A percentile compares a stretch with the other conserved stretches of the same genome.
These are phyloP conservation scores for Syzygium grande DNA, from an alignment of 345 rosid genomes.

Conservation along the genomic window DNA sequence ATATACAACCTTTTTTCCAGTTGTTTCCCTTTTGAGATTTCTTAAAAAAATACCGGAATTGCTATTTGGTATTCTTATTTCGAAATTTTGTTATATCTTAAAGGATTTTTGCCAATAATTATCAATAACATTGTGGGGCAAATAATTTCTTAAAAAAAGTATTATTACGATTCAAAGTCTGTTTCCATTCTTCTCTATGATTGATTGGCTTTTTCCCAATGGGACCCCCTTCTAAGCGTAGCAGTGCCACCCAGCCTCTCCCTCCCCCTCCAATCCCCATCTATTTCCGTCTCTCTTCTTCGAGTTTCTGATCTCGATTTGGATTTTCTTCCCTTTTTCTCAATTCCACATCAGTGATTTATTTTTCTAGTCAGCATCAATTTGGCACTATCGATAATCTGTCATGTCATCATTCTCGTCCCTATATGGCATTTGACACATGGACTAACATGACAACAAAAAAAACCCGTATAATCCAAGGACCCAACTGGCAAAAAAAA, in stretches of 20 bases:
- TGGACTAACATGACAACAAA: neutral
- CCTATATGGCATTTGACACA: neutral
- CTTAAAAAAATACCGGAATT: too few species aligned
- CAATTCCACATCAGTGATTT: neutral
- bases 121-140: too few species aligned
- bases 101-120: too few species aligned
- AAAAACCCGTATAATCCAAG: neutral
- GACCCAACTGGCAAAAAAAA: neutral
- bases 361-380: neutral
- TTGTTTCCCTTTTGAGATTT: too few species aligned
- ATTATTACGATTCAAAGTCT: too few species aligned
- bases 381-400: neutral
- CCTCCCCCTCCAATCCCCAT: neutral
- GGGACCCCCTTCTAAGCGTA: neutral
- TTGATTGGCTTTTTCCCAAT: too few species aligned
- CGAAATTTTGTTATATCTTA: too few species aligned
- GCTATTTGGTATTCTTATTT: too few species aligned
- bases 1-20: too few species aligned
- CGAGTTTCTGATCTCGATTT: neutral
- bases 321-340: neutral
- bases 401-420: neutral
- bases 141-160: too few species aligned
- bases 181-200: too few species aligned
- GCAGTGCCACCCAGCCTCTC: neutral
- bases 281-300: neutral